Evolutionary conservation across 495 filamentous ascomycete genomes (phyloP).

Genomic region (Neurospora discreta): DNA sequence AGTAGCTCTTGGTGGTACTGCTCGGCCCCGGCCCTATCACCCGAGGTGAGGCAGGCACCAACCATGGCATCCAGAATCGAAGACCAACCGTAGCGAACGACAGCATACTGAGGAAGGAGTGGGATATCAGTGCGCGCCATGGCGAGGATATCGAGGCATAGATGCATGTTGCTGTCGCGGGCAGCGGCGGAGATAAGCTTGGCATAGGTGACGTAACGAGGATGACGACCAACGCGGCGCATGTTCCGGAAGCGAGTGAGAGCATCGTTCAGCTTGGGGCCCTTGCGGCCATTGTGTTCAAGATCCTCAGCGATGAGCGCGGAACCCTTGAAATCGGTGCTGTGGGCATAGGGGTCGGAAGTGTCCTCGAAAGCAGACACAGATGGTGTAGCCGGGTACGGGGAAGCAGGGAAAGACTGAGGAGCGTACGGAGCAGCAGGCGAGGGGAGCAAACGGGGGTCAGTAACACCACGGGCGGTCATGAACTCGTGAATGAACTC

Average conservation of each 20-base stretch:
- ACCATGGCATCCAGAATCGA: slow-evolving; percentile 95
- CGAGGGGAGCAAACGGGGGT: slow-evolving; percentile 32
- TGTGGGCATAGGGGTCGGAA: slow-evolving; percentile 80
- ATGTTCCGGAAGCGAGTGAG: slow-evolving; percentile 79
- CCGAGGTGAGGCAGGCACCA: slow-evolving; percentile 76
- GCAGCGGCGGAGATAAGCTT: slow-evolving; percentile 88
- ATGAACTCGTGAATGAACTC: slow-evolving; percentile 75
- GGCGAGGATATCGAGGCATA: slow-evolving; percentile 74
- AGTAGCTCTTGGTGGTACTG: slow-evolving; percentile 85
- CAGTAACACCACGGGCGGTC: slow-evolving; percentile 37
- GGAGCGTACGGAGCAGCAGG: slow-evolving; percentile 14
- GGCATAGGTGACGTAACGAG: slow-evolving; percentile 89
- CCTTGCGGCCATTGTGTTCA: slow-evolving; percentile 60
- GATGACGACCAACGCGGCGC: slow-evolving; percentile 81
- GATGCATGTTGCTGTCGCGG: slow-evolving; percentile 63
- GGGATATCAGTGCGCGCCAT: slow-evolving; percentile 86
- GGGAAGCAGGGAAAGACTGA: slow-evolving; percentile 22
- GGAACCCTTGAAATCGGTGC: slow-evolving; percentile 85
- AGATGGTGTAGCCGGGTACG: slow-evolving; percentile 26
- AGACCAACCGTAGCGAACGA: slow-evolving; percentile 88
- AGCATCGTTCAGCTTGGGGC: slow-evolving; percentile 66
- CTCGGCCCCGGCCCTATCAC: slow-evolving; percentile 65
- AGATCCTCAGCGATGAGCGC: slow-evolving; percentile 78
- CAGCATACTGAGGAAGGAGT: slow-evolving; percentile 62
- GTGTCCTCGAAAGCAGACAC: slow-evolving; percentile 53